Evolutionary conservation across 2,329 filamentous ascomycete species (phyloP).

Genomic region (Macrophomina pseudophaseolina): DNA sequence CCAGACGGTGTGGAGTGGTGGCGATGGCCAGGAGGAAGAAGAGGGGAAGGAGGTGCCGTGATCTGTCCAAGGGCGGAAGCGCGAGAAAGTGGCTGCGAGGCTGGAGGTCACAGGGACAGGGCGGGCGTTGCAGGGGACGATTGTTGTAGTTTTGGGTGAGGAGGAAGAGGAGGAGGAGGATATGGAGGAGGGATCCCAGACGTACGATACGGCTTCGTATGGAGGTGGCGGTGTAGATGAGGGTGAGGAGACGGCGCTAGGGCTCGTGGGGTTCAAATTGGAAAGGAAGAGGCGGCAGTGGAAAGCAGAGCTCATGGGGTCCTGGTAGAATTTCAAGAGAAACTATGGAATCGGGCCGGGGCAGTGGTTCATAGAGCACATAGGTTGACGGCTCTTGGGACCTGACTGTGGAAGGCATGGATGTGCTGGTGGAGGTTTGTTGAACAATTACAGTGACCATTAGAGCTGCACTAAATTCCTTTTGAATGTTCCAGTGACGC

Average conservation of each 20-base stretch:
- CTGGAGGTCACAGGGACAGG: not conserved
- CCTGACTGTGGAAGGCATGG: not conserved
- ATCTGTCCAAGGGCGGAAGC: not conserved
- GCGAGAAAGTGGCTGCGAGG: not conserved
- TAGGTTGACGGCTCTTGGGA: not conserved
- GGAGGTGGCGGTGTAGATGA: not conserved
- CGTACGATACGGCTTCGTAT: conserved; percentile 16
- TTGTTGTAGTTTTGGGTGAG: not conserved
- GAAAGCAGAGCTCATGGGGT: not conserved
- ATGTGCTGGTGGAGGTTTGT: not conserved
- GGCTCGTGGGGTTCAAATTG: not conserved
- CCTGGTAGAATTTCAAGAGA: conserved; percentile 4
- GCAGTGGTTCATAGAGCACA: not conserved
- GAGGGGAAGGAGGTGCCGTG: no score
- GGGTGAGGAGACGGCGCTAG: no score
- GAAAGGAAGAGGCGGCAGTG: not conserved
- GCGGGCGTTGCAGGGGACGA: not conserved
- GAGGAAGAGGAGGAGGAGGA: no score
- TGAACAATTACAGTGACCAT: not conserved
- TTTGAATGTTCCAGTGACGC: no score
- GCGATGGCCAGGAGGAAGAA: no score
- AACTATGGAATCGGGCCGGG: not conserved
- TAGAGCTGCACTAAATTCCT: no score
- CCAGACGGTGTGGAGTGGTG: conserved; percentile 20
- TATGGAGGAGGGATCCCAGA: not conserved